Evolutionary conservation across 805 yeast species (phyloP).

Genomic region (Schwanniomyces pseudopolymorphus): DNA sequence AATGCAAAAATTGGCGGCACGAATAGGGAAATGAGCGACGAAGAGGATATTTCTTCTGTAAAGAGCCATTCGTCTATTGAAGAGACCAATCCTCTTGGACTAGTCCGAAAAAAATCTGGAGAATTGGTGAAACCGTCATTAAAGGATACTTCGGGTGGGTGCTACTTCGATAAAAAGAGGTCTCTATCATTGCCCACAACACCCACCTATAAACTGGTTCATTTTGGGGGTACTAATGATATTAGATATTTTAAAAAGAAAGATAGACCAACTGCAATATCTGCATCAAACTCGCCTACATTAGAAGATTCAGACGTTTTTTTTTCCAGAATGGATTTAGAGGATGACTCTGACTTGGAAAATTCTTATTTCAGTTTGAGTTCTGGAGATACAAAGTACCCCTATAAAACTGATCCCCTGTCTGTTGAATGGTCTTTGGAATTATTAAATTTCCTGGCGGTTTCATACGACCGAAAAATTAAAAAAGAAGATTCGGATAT

Average conservation of each 20-base stretch:
- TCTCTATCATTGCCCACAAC: slow-evolving; percentile 43
- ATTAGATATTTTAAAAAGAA: slow-evolving; percentile 70
- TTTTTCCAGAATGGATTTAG: slow-evolving; percentile 7
- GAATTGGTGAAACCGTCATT: slow-evolving; percentile 78
- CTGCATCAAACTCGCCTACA: slow-evolving; percentile 64
- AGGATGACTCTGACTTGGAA: slow-evolving; percentile 18
- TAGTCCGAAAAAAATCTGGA: slow-evolving; percentile 85
- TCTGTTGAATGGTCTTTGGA: slow-evolving; percentile 46
- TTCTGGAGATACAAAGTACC: slow-evolving; percentile 14
- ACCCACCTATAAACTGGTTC: slow-evolving; percentile 71
- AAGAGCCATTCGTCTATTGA: neutral
- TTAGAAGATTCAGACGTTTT: slow-evolving; percentile 6
- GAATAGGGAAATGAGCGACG: neutral
- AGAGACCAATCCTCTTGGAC: slow-evolving; percentile 12
- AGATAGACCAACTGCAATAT: slow-evolving; percentile 77
- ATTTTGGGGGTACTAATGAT: slow-evolving; percentile 68
- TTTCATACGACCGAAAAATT: slow-evolving; percentile 48
- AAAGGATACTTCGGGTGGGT: slow-evolving; percentile 41
- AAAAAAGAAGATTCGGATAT: slow-evolving; percentile 39
- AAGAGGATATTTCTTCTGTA: neutral
- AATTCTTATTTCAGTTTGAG: slow-evolving; percentile 6
- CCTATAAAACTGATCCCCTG: slow-evolving; percentile 15
- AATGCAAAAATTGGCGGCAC: slow-evolving; percentile 17
- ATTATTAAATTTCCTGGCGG: slow-evolving; percentile 39
- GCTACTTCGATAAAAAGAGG: slow-evolving; percentile 29